phyloP scores from a whole-genome alignment of 2,329 filamentous ascomycete species.

The Arthrobotrys megalospora region DNA sequence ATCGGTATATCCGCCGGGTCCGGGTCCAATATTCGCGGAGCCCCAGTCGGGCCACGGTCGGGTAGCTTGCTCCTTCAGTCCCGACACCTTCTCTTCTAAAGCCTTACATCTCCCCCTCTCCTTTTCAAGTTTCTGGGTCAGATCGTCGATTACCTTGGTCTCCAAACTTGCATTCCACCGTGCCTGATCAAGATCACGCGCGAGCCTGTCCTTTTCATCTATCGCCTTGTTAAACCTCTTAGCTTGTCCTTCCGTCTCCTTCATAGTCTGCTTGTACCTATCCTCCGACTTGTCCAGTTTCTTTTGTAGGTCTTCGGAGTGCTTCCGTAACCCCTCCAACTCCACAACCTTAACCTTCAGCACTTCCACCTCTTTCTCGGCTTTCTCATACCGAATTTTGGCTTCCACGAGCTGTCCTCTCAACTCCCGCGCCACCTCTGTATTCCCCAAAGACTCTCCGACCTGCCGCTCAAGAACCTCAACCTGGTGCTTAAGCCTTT shows the following conservation, averaged over 20 bases:
- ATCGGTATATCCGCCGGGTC: neutral
- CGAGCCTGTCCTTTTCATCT: neutral
- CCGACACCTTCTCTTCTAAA: neutral
- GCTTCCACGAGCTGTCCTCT: neutral
- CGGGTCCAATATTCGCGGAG: neutral
- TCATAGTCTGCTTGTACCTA: neutral
- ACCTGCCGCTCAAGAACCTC: constrained; percentile 7
- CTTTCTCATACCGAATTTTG: neutral
- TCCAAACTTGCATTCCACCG: too few species aligned
- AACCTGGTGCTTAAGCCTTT: neutral
- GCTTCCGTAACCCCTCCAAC: neutral
- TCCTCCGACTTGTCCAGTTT: neutral
- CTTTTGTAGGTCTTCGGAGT: neutral
- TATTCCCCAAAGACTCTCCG: neutral
- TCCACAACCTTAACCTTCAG: neutral
- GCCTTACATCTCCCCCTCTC: neutral
- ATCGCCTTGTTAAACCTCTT: neutral
- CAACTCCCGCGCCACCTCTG: neutral
- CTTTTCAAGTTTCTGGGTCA: too few species aligned
- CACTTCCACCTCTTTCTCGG: neutral
- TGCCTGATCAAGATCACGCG: neutral
- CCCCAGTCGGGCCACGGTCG: neutral
- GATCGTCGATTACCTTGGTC: too few species aligned
- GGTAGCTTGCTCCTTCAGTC: neutral
- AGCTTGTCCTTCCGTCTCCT: constrained; percentile 12